Conservation (phyloP, 768 basidiomycete species). For the Agaricus blazei region DNA sequence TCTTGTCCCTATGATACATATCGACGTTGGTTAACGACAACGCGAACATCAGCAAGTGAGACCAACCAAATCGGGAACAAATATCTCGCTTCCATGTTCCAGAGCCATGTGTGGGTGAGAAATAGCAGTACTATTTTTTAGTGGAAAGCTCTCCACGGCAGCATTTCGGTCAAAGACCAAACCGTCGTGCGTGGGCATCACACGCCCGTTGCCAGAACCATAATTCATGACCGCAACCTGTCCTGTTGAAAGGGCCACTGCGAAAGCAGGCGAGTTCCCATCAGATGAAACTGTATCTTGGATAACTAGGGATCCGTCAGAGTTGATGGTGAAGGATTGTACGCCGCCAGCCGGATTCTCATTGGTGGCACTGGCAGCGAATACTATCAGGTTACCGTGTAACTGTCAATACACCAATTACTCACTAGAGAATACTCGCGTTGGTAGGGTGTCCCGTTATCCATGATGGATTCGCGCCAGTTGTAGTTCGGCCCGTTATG, state of each 20-base stretch:
- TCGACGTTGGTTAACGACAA: slow-evolving; percentile 14
- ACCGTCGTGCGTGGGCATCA: slow-evolving; percentile 44
- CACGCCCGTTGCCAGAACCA: slow-evolving; percentile 45
- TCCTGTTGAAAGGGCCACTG: slow-evolving; percentile 45
- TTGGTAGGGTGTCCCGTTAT: slow-evolving; percentile 10
- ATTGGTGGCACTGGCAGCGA: slow-evolving; percentile 54
- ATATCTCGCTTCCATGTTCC: slow-evolving; percentile 48
- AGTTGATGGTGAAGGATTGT: slow-evolving; percentile 51
- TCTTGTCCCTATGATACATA: slow-evolving; percentile 52
- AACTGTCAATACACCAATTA: slow-evolving; percentile 20
- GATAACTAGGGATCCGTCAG: slow-evolving; percentile 35
- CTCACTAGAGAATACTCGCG: slow-evolving; percentile 12
- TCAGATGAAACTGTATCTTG: slow-evolving; percentile 43
- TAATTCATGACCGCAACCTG: slow-evolving; percentile 62
- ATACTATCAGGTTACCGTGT: slow-evolving; percentile 28
- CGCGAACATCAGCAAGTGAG: slow-evolving; percentile 18
- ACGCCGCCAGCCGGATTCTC: slow-evolving; percentile 41
- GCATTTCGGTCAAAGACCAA: slow-evolving; percentile 28
- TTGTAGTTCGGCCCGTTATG: slow-evolving; percentile 9
- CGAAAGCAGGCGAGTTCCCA: slow-evolving; percentile 49
- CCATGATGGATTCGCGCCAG: slow-evolving; percentile 14
- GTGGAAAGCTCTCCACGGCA: slow-evolving; percentile 50
- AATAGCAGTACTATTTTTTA: slow-evolving; percentile 25
- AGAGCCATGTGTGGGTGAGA: slow-evolving; percentile 69
- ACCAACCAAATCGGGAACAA: slow-evolving; percentile 62